These are phyloP conservation scores for Ilyonectria destructans DNA, from an alignment of 2,329 filamentous ascomycete genomes.

Conservation along the genomic window DNA sequence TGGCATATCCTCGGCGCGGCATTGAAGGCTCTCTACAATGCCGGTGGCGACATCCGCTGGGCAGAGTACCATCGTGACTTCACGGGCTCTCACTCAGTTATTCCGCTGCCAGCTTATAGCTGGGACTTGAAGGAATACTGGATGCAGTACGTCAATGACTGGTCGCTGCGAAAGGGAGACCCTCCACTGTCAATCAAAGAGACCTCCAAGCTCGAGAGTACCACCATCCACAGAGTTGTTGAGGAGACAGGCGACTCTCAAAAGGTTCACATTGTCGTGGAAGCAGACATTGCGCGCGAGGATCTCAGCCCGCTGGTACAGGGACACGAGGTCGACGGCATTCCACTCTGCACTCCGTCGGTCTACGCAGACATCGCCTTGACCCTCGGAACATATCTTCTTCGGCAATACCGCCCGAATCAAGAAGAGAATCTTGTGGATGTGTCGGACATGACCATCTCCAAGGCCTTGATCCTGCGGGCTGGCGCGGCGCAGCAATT, in stretches of 20 bases:
- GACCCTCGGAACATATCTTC: conserved; percentile 35
- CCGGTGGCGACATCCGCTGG: conserved; percentile 38
- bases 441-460: conserved; percentile 43
- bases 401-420: conserved; percentile 30
- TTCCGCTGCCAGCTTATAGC: conserved; percentile 78
- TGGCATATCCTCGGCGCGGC: conserved; percentile 33
- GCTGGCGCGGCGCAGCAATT: conserved; percentile 24
- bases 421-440: conserved; percentile 35
- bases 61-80: conserved; percentile 52
- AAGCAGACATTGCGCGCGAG: conserved; percentile 40
- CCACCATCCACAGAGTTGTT: conserved; percentile 36
- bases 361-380: conserved; percentile 43
- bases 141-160: conserved; percentile 78
- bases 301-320: conserved; percentile 39
- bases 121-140: conserved; percentile 84
- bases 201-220: conserved; percentile 33
- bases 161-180: conserved; percentile 77
- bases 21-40: conserved; percentile 32
- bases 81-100: conserved; percentile 53
- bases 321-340: conserved; percentile 41
- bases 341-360: conserved; percentile 40
- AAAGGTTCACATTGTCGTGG: conserved; percentile 34
- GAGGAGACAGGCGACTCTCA: conserved; percentile 38
- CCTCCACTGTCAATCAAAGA: conserved; percentile 38
- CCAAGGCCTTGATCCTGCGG: conserved; percentile 38